Evolutionary conservation across 2,329 filamentous ascomycete genomes (phyloP), one percentile per base, ranked within the genome.

Genomic region (Blastomyces silverae): DNA sequence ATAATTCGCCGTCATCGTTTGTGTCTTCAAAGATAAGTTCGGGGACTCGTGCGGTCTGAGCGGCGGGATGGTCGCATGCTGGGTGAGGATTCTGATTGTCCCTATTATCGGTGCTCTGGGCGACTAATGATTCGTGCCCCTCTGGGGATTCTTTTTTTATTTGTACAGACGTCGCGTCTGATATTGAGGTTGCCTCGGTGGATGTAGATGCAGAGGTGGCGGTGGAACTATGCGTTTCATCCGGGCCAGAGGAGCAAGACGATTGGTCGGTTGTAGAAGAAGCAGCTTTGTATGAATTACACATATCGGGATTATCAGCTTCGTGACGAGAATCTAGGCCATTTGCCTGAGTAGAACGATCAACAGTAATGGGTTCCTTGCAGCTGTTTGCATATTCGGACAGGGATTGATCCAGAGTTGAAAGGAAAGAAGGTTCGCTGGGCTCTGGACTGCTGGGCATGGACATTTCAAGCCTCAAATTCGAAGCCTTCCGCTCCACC

Each of bases 391-490:
- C 61, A 44, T 63, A 63, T 20, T 44, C 61, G 4, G 48, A 56
- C 22, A 63, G 61, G 1, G 48, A 63, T 20, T 53, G 22, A 39
- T 53, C 60, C 64, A 42, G 55, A 66, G 22, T 61, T 62, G 31
- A 66, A 60, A 61, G 64, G 64, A 1, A 65, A 64, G n/a, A 61
- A 31, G 44, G 57, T 34, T 48, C 64, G 8, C 48, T 65, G 39
- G 67, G 60, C 57, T 66, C 67, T 28, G 58, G 60, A 22, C 65
- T 66, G 62, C 62, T 63, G 57, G 74, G 68, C 17, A 74, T 68
- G 10, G 74, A 74, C 17, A 78, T 69, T 42, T 77, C 75, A 57
- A 76, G 72, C 57, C 75, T 71, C 59, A 78, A 62, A 52, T 77
- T 61, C 52, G 62, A 65, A n/a, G 39, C n/a, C 20, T 44, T 63